Base-by-base conservation (phyloP, 805 yeast species). In the Saccharomyces kudriavzevii region DNA sequence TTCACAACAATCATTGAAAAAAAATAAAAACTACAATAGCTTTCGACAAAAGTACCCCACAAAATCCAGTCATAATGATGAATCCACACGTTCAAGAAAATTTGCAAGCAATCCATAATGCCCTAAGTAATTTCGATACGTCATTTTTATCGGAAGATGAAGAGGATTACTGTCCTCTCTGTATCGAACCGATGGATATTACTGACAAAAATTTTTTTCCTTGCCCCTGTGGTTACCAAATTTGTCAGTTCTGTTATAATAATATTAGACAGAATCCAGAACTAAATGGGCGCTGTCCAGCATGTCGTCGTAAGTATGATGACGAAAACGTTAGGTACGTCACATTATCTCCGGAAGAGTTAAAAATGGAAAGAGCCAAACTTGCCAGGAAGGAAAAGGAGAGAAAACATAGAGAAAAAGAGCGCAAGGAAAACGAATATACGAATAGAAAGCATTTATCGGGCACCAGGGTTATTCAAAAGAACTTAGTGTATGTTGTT, bases 191-290 rank as follows among this genome's bases (percentile, higher is more conserved):
- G 69, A 85, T 94, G 90, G 99, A 94, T 71, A 83, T 92, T 49
- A 87, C 96, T 17, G 99, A 94, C 72, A 89, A 87, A 66, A 89
- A 90, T 74, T 94, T 94, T 77, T 89, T 87, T 70, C 99, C 99
- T n/a, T 94, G 99, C 76, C 98, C 98, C 0, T 94, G 99, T 74
- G 99, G 99, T 20, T 94, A 94, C 66, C 97, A 95, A 70, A 88
- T 94, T 54, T 94, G 99, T 70, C 98, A 92, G 77, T 94, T 94
- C 68, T 94, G 99, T 71, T 94, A 92, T 77, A 94, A 94, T 74
- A 92, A 91, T 69, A 94, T 94, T 64, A 81, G 97, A 59, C 94
- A 89, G 59, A 92, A 92, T 62, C 97, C 97, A 1, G 97, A 94
- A 68, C 75, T 92, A 58, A 91, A 91, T 68, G 98, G 97, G 2